A percentile compares a stretch with the other conserved stretches of the same genome.
Evolutionary conservation across 768 basidiomycete genomes (phyloP).

Genomic region (Mycena kentingensis): DNA sequence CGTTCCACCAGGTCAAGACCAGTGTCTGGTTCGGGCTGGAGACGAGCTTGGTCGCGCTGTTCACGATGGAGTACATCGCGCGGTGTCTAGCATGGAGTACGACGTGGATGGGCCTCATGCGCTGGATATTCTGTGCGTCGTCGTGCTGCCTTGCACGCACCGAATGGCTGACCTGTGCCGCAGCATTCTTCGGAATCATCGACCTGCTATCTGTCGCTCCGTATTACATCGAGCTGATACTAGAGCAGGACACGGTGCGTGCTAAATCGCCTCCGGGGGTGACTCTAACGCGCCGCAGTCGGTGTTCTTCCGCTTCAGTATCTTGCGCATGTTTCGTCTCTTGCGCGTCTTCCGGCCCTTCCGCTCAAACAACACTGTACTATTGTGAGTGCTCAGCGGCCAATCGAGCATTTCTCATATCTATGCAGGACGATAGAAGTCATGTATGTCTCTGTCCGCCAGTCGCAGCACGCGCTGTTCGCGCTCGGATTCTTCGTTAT

Average conservation of each 20-base stretch:
- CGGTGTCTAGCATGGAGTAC: slow-evolving; percentile 76
- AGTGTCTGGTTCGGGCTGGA: slow-evolving; percentile 87
- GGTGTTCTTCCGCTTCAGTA: slow-evolving; percentile 87
- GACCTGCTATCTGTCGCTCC: slow-evolving; percentile 85
- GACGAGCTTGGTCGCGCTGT: slow-evolving; percentile 75
- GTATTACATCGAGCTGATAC: slow-evolving; percentile 83
- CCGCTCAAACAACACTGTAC: slow-evolving; percentile 77
- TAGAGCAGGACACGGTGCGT: slow-evolving; percentile 83
- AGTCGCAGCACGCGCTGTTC: slow-evolving; percentile 84
- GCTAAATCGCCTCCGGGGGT: background rate
- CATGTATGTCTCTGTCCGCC: slow-evolving; percentile 86
- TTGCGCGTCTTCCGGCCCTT: slow-evolving; percentile 89
- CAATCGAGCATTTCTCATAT: background rate
- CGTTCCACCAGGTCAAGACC: slow-evolving; percentile 67
- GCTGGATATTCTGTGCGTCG: slow-evolving; percentile 69
- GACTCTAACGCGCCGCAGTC: slow-evolving; percentile 46
- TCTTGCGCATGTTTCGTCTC: slow-evolving; percentile 86
- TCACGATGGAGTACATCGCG: slow-evolving; percentile 82
- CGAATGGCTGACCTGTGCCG: slow-evolving; percentile 21
- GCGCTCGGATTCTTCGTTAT: slow-evolving; percentile 88
- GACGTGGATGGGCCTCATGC: slow-evolving; percentile 58
- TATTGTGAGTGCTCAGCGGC: slow-evolving; percentile 56
- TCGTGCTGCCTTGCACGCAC: background rate
- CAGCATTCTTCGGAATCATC: slow-evolving; percentile 83
- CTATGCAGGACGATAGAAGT: slow-evolving; percentile 76